Percentiles rank a stretch among this genome's conserved stretches.
These are phyloP conservation scores for Phytophthora ramorum DNA, from an alignment of 352 stramenopile genomes.

Conservation along the genomic window DNA sequence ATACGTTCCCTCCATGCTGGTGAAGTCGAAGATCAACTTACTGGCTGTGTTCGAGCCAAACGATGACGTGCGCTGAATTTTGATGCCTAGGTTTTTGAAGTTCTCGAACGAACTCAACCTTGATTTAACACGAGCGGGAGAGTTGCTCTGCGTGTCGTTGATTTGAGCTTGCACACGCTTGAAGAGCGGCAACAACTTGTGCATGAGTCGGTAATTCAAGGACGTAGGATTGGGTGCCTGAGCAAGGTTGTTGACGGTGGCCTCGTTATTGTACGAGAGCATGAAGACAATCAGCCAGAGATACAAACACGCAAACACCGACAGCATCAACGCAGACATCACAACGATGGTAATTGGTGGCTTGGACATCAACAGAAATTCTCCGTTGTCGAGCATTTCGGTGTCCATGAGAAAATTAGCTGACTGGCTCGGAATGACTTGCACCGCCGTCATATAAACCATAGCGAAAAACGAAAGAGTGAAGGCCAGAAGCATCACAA, in stretches of 20 bases:
- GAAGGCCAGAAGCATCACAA: constrained; percentile 52
- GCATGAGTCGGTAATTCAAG: constrained; percentile 19
- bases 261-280: constrained; percentile 38
- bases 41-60: constrained; percentile 20
- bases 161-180: constrained; percentile 20
- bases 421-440: constrained; percentile 48
- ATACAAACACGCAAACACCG: constrained; percentile 44
- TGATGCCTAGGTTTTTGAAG: constrained; percentile 11
- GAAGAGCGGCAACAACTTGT: constrained; percentile 25
- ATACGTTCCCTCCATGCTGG: constrained; percentile 43
- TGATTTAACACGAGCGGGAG: not conserved
- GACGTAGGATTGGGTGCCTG: constrained; percentile 26
- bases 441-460: constrained; percentile 47
- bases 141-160: not conserved
- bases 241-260: constrained; percentile 27
- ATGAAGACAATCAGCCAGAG: constrained; percentile 44
- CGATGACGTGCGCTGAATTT: constrained; percentile 17
- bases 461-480: constrained; percentile 37
- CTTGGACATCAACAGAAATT: constrained; percentile 55
- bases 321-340: constrained; percentile 37
- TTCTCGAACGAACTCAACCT: constrained; percentile 15
- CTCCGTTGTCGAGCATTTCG: constrained; percentile 44
- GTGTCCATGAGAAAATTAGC: constrained; percentile 59
- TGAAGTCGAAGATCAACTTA: constrained; percentile 38
- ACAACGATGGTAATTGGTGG: constrained; percentile 38